Percentiles rank a stretch among this genome's conserved stretches.
phyloP scores from a whole-genome alignment of 306 rosid genomes.

The Cucumis cinereus region DNA sequence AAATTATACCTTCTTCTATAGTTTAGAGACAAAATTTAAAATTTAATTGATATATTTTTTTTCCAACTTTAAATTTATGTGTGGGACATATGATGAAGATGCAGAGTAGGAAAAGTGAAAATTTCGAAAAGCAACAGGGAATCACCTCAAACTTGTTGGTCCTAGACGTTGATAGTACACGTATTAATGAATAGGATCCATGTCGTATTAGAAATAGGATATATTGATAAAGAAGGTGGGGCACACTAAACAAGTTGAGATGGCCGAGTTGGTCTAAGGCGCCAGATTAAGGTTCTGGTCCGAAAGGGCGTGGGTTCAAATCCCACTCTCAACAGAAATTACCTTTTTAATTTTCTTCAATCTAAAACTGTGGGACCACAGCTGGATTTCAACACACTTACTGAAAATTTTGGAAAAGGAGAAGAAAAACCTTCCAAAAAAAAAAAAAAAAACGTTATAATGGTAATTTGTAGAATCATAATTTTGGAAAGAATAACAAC shows the following conservation, averaged over 20 bases:
- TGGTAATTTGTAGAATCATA: neutral
- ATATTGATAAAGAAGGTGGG: neutral
- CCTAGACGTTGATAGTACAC: neutral
- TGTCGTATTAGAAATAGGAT: neutral
- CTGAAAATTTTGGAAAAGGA: no score
- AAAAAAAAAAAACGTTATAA: neutral
- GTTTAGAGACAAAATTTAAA: no score
- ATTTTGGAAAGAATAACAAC: neutral
- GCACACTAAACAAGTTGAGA: neutral
- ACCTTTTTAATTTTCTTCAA: no score
- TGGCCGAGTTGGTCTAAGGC: constrained; percentile 3
- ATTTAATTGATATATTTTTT: no score
- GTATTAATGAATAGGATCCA: neutral
- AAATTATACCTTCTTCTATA: no score
- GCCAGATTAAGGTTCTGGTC: neutral
- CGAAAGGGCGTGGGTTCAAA: constrained; percentile 5
- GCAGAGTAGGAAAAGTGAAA: neutral
- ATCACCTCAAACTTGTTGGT: neutral
- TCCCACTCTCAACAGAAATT: neutral
- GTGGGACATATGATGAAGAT: neutral
- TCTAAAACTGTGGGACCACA: no score
- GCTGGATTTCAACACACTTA: no score
- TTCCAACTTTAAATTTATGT: no score
- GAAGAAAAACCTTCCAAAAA: neutral
- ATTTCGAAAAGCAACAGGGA: neutral